These are phyloP conservation scores for Zychaea mexicana DNA, from an alignment of 371 early-diverging fungal species.

Conservation along the genomic window DNA sequence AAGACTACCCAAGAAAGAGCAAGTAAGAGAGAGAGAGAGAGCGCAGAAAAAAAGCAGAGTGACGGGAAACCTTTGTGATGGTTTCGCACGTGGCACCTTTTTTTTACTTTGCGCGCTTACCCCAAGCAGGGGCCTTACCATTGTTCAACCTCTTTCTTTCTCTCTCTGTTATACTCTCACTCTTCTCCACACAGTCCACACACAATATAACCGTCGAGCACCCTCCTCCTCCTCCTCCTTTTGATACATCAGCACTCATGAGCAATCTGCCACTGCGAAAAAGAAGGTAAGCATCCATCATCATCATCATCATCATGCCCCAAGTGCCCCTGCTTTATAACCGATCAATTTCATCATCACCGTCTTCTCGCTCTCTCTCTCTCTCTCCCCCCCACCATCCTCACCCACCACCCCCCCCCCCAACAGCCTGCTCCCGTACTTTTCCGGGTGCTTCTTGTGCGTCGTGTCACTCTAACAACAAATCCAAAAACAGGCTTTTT, in stretches of 20 bases:
- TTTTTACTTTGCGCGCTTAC: background rate
- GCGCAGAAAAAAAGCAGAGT: background rate
- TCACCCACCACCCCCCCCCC: background rate
- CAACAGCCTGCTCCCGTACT: background rate
- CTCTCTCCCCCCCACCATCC: background rate
- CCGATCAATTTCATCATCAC: background rate
- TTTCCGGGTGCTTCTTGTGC: slow-evolving; percentile 8
- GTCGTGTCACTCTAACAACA: no score
- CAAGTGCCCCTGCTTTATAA: no score
- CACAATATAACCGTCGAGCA: no score
- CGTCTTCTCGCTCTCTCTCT: background rate
- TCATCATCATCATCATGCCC: no score
- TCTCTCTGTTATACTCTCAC: background rate
- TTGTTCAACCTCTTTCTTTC: background rate
- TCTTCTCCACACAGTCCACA: background rate
- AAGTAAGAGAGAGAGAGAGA: no score
- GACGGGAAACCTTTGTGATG: background rate
- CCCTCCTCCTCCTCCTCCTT: no score
- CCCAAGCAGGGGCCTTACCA: slow-evolving; percentile 7
- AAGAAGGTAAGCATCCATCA: no score
- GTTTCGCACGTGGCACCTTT: slow-evolving; percentile 9
- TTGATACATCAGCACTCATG: no score
- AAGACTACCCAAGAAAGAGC: no score
- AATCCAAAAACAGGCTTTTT: no score
- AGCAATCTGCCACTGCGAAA: no score